Evolutionary conservation across 2,329 filamentous ascomycete genomes (phyloP), one percentile per base, ranked within the genome.

Genomic region (Lasiodiplodia gonubiensis): DNA sequence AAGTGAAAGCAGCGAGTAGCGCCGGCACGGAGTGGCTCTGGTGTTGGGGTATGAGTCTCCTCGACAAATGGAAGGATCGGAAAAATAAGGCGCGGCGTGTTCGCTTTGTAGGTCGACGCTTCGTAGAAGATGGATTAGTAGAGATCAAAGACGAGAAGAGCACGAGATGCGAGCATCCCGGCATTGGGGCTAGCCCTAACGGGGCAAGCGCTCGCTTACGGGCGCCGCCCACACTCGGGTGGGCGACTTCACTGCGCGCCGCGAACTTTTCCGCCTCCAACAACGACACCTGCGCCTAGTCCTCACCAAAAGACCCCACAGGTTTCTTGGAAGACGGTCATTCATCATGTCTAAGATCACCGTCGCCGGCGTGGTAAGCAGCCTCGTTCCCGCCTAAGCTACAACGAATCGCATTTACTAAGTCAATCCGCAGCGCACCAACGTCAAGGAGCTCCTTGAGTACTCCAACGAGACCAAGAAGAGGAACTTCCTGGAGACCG

Each of bases 401-500:
- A 21, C 53, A n/a, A 21, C 33, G 4, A 21, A 8, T 10, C 25
- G 25, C 21, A 21, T 7, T 61, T 61, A 61, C 57, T 61, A n/a
- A 61, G 57, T 30, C 57, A 7, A 85, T 81, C 92, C 89, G 92
- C 93, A 92, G 93, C 93, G 94, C 88, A 87, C 89, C 83, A 94
- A 98, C 87, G 92, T 98, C 83, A 86, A 90, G 83, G 89, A 95
- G 83, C 89, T 99, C 80, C 91, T 99, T 79, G 90, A 97, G 80
- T 98, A 98, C 91, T 97, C 92, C 81, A 87, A 87, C 79, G 89
- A 64, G 59, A 54, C 92, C 84, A 97, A 97, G 91, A 97, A 97
- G 92, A 88, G 93, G 78, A 97, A 97, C 89, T 97, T 97, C 87
- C 88, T 96, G 82, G 93, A 95, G 88, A 94, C 92, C 64, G 92